Evolutionary conservation across 495 filamentous ascomycete genomes (phyloP), one percentile per base, ranked within the genome.

Genomic region (Polyplosphaeria fusca): DNA sequence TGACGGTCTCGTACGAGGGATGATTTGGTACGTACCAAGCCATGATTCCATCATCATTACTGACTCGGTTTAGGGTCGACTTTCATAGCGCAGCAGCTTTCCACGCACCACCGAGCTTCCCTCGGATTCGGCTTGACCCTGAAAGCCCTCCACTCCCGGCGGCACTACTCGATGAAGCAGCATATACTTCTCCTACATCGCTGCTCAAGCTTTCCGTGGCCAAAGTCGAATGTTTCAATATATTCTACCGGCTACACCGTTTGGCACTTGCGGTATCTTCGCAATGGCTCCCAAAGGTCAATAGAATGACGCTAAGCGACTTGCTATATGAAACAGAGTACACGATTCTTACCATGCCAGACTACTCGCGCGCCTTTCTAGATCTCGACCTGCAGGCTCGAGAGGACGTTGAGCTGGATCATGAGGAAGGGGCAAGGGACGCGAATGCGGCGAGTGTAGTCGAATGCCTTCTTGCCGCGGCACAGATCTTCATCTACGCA

Each of bases 61-160:
- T n/a, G n/a, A n/a, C n/a, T n/a, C n/a, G n/a, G n/a, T 7, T 14
- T 35, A 63, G 60, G 60, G 60, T 63, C 27, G 60, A 63, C 48
- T 63, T 63, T 40, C 60, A 63, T 46, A 40, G 47, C 19, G 40
- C 60, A 47, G 26, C 60, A 2, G 60, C 41, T 19, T 63, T 63
- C 35, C 59, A 52, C 18, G 42, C 52, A 1, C 40, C 46, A 5
- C 59, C 59, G 22, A 25, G 12, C 39, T 62, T 56, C 24, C 59
- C 59, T 11, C 47, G n/a, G 2, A 50, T 55, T 14, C 45, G 35
- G 7, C 46, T 55, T 19, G 45, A 57, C 35, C 37, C 52, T n/a
- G 26, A 44, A n/a, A 56, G 52, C 1, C 52, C 46, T 1, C 41
- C 54, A 16, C 41, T 58, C 4, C 60, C 60, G 11, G 54, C 53